phyloP scores from a whole-genome alignment of 1,139 yeast genomes.

The Debaryomyces robertsiae region DNA sequence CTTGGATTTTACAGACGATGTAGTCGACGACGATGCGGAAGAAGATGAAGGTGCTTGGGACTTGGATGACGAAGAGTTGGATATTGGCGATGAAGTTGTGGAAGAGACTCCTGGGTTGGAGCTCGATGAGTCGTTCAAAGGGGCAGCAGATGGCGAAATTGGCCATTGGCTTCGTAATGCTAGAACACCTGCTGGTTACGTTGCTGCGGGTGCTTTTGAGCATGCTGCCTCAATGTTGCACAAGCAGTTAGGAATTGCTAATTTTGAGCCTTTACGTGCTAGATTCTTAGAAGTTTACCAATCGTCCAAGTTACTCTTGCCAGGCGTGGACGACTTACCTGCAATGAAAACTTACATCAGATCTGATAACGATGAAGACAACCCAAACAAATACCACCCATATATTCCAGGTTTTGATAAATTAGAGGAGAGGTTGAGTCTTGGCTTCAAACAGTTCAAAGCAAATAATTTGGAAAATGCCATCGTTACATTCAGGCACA shows the following conservation, averaged over 20 bases:
- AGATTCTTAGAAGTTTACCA: conserved; percentile 84
- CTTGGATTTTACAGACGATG: conserved; percentile 38
- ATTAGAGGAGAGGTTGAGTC: conserved; percentile 65
- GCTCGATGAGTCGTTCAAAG: conserved; percentile 14
- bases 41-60: conserved; percentile 60
- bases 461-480: conserved; percentile 83
- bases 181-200: conserved; percentile 87
- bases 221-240: conserved; percentile 90
- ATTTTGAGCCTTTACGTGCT: conserved; percentile 83
- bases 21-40: conserved; percentile 56
- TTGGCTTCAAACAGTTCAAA: conserved; percentile 81
- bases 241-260: conserved; percentile 83
- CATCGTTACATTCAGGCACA: conserved; percentile 72
- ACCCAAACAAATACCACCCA: conserved; percentile 61
- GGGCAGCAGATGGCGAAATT: conserved; percentile 59
- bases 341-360: conserved; percentile 72
- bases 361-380: conserved; percentile 59
- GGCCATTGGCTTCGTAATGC: conserved; percentile 88
- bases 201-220: conserved; percentile 95
- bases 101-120: conserved; percentile 32
- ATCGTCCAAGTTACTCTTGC: conserved; percentile 72
- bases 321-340: conserved; percentile 71
- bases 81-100: conserved; percentile 45
- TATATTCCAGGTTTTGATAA: conserved; percentile 71
- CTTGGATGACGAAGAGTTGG: conserved; percentile 53